phyloP scores from a whole-genome alignment of 2,329 filamentous ascomycete species.

The Ophiocordyceps camponoti-leonardi region DNA sequence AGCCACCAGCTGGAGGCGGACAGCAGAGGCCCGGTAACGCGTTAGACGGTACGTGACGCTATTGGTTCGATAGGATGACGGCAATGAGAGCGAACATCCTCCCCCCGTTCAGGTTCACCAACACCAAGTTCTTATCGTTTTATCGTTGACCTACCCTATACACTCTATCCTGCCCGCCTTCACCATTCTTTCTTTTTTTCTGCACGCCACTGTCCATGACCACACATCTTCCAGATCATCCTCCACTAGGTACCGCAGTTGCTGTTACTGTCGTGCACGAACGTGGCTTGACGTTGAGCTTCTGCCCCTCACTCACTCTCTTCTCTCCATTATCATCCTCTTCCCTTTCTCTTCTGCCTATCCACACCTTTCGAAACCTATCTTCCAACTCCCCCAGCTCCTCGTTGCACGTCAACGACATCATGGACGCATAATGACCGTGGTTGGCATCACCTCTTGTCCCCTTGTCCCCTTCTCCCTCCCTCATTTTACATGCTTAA shows the following conservation, averaged over 20 bases:
- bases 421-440: neutral
- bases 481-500: neutral
- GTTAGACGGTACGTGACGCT: neutral
- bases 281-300: no score
- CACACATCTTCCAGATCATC: no score
- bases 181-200: neutral
- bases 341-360: no score
- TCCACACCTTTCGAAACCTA: no score
- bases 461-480: neutral
- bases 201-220: no score
- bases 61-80: neutral
- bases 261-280: no score
- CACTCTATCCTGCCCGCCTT: neutral
- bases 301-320: neutral
- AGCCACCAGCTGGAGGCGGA: neutral
- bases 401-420: neutral
- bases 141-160: neutral
- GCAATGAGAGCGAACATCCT: slow-evolving; percentile 28
- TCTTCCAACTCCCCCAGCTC: no score
- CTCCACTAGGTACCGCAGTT: no score
- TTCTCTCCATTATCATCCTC: neutral
- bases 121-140: no score
- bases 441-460: no score
- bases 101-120: slow-evolving; percentile 15
- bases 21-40: neutral